Evolutionary conservation across 2,329 filamentous ascomycete genomes (phyloP).

Genomic region (Metarhizium sp.): DNA sequence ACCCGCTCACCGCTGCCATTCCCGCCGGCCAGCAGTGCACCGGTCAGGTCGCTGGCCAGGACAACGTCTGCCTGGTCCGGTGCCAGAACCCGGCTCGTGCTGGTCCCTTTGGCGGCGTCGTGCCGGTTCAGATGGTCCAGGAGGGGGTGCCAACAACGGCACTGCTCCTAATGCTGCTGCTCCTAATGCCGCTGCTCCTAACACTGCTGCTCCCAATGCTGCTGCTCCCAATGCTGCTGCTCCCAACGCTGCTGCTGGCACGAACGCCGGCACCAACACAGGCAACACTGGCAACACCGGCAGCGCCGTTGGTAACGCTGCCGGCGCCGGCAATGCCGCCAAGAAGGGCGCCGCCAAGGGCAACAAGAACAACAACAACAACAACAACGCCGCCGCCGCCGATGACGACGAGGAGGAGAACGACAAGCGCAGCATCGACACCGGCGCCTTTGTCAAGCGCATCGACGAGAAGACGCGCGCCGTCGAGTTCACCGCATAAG

Average conservation of each 20-base stretch:
- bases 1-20: slow-evolving; percentile 48
- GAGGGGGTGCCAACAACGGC: background rate
- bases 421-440: background rate
- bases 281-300: background rate
- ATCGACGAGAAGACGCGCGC: slow-evolving; percentile 6
- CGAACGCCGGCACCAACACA: background rate
- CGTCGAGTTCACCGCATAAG: slow-evolving; percentile 10
- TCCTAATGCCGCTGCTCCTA: background rate
- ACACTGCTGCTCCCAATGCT: background rate
- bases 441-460: slow-evolving; percentile 6
- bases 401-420: slow-evolving; percentile 2
- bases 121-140: slow-evolving; percentile 23
- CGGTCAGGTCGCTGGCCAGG: slow-evolving; percentile 48
- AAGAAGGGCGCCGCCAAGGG: background rate
- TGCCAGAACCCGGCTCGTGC: slow-evolving; percentile 52
- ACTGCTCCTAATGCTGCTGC: background rate
- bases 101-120: slow-evolving; percentile 53
- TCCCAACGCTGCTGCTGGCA: background rate
- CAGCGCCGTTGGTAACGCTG: slow-evolving; percentile 2
- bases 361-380: slow-evolving; percentile 3
- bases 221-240: background rate
- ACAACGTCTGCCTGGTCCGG: slow-evolving; percentile 52
- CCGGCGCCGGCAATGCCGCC: background rate
- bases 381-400: background rate
- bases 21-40: slow-evolving; percentile 47